These are phyloP conservation scores for Kappamyces sp. DNA, from an alignment of 192 early-diverging fungal species.

Conservation along the genomic window DNA sequence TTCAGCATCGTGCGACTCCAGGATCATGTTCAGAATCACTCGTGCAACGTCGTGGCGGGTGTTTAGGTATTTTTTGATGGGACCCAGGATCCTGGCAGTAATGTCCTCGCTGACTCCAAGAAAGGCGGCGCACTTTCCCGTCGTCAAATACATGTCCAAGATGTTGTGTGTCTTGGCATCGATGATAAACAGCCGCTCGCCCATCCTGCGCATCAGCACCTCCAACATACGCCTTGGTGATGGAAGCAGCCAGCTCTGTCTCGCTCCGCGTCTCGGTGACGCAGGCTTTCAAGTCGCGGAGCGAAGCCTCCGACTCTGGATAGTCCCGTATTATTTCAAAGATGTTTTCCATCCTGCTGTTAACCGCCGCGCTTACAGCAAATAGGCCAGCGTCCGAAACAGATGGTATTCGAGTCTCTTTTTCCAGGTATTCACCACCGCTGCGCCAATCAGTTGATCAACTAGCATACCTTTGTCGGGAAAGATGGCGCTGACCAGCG, in stretches of 20 bases:
- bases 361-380: too few relatives aligned
- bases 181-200: not conserved
- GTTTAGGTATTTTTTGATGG: conserved; percentile 8
- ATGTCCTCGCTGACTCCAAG: not conserved
- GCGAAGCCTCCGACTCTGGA: conserved; percentile 4
- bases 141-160: not conserved
- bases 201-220: not conserved
- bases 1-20: not conserved
- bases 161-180: conserved; percentile 10
- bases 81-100: not conserved
- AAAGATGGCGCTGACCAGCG: conserved; percentile 1
- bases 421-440: too few relatives aligned
- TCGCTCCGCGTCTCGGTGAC: conserved; percentile 1
- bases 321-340: conserved; percentile 13
- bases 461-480: too few relatives aligned
- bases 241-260: not conserved
- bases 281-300: not conserved
- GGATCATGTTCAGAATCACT: conserved; percentile 1
- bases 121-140: not conserved
- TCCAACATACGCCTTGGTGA: not conserved
- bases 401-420: too few relatives aligned
- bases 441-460: too few relatives aligned
- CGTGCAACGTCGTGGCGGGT: not conserved
- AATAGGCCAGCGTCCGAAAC: too few relatives aligned
- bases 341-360: too few relatives aligned